Conservation (phyloP, 768 basidiomycete species). For the Tephrocybe sp. region DNA sequence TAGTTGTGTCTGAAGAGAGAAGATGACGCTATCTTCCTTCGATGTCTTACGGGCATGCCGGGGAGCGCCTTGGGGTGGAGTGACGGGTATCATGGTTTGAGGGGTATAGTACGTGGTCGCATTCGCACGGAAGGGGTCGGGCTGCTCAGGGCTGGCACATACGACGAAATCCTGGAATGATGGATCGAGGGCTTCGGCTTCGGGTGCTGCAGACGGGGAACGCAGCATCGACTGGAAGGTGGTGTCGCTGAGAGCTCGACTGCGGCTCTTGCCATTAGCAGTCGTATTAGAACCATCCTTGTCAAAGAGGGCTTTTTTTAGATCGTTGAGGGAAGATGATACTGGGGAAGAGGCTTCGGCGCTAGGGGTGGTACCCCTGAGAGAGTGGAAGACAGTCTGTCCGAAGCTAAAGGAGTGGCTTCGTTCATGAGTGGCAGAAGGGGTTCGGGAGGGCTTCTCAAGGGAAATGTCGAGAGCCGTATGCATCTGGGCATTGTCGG, state of each 20-base stretch:
- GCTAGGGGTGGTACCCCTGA: slow-evolving; percentile 23
- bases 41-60: slow-evolving; percentile 59
- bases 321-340: slow-evolving; percentile 29
- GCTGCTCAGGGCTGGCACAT: slow-evolving; percentile 43
- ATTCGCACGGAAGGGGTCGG: slow-evolving; percentile 72
- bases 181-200: slow-evolving; percentile 65
- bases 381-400: slow-evolving; percentile 59
- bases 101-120: slow-evolving; percentile 78
- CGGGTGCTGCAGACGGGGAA: slow-evolving; percentile 39
- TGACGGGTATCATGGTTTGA: slow-evolving; percentile 66
- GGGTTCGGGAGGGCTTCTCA: slow-evolving; percentile 36
- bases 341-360: slow-evolving; percentile 15
- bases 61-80: slow-evolving; percentile 47
- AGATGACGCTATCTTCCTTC: slow-evolving; percentile 69
- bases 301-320: slow-evolving; percentile 29
- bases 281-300: slow-evolving; percentile 19
- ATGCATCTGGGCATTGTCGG: slow-evolving; percentile 15
- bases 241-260: slow-evolving; percentile 61
- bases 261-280: slow-evolving; percentile 36
- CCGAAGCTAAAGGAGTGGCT: slow-evolving; percentile 71
- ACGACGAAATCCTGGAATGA: slow-evolving; percentile 44
- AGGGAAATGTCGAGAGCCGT: slow-evolving; percentile 35
- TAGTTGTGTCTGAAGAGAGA: slow-evolving; percentile 72
- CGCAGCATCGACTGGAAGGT: slow-evolving; percentile 58
- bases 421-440: slow-evolving; percentile 44